Percentiles rank a stretch among this genome's conserved stretches.
These are phyloP conservation scores for Synchytrium microbalum DNA, from an alignment of 371 early-diverging fungal genomes.

Conservation along the genomic window DNA sequence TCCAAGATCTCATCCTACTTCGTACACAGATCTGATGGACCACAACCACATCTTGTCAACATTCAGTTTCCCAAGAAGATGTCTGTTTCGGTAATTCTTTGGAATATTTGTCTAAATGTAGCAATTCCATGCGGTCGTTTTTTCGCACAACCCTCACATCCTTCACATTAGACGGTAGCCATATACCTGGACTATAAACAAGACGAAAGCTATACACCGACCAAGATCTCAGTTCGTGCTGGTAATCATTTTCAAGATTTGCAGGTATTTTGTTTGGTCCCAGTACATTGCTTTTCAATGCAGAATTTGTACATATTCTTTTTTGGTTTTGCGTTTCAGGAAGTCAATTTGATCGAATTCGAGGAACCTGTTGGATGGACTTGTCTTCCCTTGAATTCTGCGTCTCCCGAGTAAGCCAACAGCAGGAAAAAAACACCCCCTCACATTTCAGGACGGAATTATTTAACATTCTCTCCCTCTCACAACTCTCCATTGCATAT, in stretches of 20 bases:
- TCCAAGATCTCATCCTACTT: not conserved
- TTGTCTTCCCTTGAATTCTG: conserved; percentile 47
- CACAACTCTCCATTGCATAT: not conserved
- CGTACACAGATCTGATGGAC: conserved; percentile 53
- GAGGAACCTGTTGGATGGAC: conserved; percentile 69
- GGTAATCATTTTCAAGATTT: conserved; percentile 68
- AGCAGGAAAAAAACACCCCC: too few relatives aligned
- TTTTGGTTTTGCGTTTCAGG: conserved; percentile 20
- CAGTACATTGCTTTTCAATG: conserved; percentile 8
- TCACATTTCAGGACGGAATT: too few relatives aligned
- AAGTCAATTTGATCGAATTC: conserved; percentile 46
- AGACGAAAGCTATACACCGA: conserved; percentile 93
- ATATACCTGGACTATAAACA: conserved; percentile 68
- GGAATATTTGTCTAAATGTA: not conserved
- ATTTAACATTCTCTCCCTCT: not conserved
- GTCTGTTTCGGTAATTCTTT: conserved; percentile 30
- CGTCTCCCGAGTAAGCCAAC: conserved; percentile 36
- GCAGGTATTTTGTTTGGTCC: conserved; percentile 11
- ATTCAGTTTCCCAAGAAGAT: conserved; percentile 51
- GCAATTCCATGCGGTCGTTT: not conserved
- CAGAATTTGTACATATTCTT: not conserved
- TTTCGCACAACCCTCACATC: conserved; percentile 31
- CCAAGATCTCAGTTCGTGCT: conserved; percentile 57
- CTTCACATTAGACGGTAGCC: conserved; percentile 31
- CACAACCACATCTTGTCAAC: conserved; percentile 52